A percentile compares a stretch with the other conserved stretches of the same genome.
phyloP scores from a whole-genome alignment of 345 rosid genomes.

The Syzygium aqueum region DNA sequence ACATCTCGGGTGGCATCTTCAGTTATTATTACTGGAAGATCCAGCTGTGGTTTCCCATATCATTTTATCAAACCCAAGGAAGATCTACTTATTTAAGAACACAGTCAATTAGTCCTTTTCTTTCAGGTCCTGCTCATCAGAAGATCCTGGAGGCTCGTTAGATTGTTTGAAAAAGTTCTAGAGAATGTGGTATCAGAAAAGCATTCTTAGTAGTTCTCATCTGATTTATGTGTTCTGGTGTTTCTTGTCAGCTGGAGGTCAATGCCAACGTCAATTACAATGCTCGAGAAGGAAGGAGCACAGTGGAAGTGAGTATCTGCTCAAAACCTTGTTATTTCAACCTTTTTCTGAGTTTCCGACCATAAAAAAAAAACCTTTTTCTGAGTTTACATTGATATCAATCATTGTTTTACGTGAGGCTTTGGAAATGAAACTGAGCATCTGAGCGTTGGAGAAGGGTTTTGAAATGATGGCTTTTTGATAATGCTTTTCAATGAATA shows the following conservation, averaged over 20 bases:
- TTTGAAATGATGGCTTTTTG: neutral
- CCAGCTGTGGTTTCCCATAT: neutral
- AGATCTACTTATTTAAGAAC: neutral
- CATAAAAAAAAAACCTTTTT: neutral
- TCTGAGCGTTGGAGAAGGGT: neutral
- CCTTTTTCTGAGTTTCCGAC: neutral
- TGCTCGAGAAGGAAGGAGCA: conserved; percentile 79
- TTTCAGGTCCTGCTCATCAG: neutral
- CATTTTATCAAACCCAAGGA: neutral
- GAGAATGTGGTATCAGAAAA: neutral
- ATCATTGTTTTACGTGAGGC: neutral
- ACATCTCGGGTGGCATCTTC: neutral
- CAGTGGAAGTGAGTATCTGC: conserved; percentile 44
- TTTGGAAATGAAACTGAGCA: neutral
- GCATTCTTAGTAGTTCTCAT: neutral
- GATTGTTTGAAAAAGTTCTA: neutral
- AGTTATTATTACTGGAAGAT: neutral
- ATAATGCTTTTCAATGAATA: neutral
- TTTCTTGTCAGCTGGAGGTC: conserved; percentile 43
- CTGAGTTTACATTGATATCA: neutral
- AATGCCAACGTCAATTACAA: conserved; percentile 52
- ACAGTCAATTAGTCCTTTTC: neutral
- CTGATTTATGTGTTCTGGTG: neutral
- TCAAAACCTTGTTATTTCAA: neutral
- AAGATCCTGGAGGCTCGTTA: neutral